phyloP scores from a whole-genome alignment of 2,329 filamentous ascomycete species.

The Chaetomium sp. region DNA sequence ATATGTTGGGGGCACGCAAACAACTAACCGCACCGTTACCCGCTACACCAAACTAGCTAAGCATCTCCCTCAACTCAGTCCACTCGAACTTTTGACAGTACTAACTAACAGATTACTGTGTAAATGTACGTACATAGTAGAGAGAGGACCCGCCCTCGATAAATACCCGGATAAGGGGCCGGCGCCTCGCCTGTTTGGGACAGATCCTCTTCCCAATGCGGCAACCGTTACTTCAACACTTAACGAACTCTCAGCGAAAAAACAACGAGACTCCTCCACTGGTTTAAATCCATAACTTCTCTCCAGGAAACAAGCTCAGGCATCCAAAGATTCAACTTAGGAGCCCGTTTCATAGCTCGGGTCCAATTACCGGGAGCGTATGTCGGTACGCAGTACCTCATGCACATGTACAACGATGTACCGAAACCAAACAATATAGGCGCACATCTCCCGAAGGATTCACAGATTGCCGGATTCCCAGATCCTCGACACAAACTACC shows the following conservation, averaged over 20 bases:
- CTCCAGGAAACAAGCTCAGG: not conserved
- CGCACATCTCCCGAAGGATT: slow-evolving; percentile 1
- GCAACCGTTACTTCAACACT: not conserved
- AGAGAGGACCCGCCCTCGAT: no score
- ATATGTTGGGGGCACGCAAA: no score
- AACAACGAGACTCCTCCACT: not conserved
- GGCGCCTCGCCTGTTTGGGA: not conserved
- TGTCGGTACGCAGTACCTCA: not conserved
- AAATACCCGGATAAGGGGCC: no score
- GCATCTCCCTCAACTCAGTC: no score
- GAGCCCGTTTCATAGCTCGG: not conserved
- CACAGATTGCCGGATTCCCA: not conserved
- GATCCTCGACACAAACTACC: not conserved
- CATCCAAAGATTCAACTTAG: not conserved
- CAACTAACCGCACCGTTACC: no score
- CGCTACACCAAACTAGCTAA: no score
- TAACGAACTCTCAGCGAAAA: no score
- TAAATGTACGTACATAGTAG: no score
- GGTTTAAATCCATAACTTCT: not conserved
- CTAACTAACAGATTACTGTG: no score
- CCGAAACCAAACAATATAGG: not conserved
- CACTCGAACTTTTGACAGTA: no score
- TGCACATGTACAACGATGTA: not conserved
- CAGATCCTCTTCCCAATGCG: not conserved
- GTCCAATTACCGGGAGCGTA: no score